Conservation (phyloP, 179 eudicot genomes). For the Amaranthus tricolor region DNA sequence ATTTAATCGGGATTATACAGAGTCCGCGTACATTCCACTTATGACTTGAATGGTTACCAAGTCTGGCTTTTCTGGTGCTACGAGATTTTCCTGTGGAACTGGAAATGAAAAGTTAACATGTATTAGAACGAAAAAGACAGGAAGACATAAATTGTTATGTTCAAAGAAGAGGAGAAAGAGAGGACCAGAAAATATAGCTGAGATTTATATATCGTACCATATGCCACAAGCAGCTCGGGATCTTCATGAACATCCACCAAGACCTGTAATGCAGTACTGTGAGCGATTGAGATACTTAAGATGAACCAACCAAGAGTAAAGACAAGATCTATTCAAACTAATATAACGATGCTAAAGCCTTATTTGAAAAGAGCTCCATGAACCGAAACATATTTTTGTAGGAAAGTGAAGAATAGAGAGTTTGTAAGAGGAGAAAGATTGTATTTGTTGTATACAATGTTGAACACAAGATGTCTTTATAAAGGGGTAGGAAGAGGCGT, state of each 20-base stretch:
- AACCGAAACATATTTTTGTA: too few species aligned
- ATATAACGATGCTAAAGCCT: too few species aligned
- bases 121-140: not conserved
- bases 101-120: slow-evolving; percentile 25
- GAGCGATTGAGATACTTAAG: slow-evolving; percentile 8
- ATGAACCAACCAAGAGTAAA: not conserved
- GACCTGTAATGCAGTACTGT: slow-evolving; percentile 51
- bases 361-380: too few species aligned
- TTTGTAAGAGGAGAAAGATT: too few species aligned
- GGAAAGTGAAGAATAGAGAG: too few species aligned
- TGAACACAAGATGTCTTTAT: too few species aligned
- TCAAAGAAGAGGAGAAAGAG: not conserved
- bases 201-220: slow-evolving; percentile 50
- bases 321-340: too few species aligned
- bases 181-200: not conserved
- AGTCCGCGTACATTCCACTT: not conserved
- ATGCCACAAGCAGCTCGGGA: slow-evolving; percentile 78
- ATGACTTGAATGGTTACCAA: slow-evolving; percentile 29
- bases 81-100: slow-evolving; percentile 87
- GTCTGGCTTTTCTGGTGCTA: slow-evolving; percentile 68
- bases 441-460: too few species aligned
- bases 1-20: not conserved
- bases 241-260: slow-evolving; percentile 75
- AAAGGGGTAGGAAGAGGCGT: too few species aligned
- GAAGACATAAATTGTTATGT: not conserved